Evolutionary conservation across 179 eudicot genomes (phyloP).

Genomic region (Spinacia oleracea): DNA sequence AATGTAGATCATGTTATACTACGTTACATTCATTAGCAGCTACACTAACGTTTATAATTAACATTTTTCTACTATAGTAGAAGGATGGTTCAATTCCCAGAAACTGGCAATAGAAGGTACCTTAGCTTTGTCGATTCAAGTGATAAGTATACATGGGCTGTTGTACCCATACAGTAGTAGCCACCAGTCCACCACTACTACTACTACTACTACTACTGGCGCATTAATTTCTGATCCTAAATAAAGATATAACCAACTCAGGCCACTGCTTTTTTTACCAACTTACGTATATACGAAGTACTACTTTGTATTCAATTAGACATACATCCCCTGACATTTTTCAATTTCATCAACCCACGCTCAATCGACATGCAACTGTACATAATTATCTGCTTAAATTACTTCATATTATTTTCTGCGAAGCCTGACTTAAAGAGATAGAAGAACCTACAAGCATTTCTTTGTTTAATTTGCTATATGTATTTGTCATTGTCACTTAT

Average conservation of each 20-base stretch:
- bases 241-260: background rate
- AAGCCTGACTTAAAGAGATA: no score
- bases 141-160: constrained; percentile 9
- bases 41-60: no score
- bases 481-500: no score
- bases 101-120: constrained; percentile 23
- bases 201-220: background rate
- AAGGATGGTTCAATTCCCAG: no score
- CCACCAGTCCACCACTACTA: no score
- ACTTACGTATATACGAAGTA: no score
- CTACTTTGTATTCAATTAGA: background rate
- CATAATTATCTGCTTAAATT: no score
- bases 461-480: no score
- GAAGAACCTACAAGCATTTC: background rate
- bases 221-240: background rate
- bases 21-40: no score
- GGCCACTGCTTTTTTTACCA: background rate
- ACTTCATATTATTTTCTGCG: no score
- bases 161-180: background rate
- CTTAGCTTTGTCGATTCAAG: constrained; percentile 16
- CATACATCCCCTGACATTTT: constrained; percentile 7
- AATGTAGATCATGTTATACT: no score
- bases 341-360: background rate
- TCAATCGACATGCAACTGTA: background rate
- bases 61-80: no score